Evolutionary conservation across 192 early-diverging fungal species (phyloP).

Genomic region (Coemansia brasiliensis): DNA sequence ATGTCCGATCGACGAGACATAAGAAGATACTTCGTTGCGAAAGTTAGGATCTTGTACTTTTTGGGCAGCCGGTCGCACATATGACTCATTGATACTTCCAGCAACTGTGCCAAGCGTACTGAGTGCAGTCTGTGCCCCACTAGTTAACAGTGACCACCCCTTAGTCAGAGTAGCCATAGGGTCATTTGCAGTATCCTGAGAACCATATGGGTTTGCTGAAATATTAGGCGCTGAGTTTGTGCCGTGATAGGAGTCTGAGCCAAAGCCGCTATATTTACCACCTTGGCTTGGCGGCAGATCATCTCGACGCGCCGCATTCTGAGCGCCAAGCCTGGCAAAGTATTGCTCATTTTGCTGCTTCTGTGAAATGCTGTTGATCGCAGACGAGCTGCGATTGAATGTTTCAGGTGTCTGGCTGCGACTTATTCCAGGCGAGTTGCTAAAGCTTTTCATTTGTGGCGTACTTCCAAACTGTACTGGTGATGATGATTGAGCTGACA

Average conservation of each 20-base stretch:
- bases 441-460: slow-evolving; percentile 55
- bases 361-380: slow-evolving; percentile 31
- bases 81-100: slow-evolving; percentile 62
- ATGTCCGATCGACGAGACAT: slow-evolving; percentile 59
- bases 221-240: slow-evolving; percentile 11
- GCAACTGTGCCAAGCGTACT: slow-evolving; percentile 42
- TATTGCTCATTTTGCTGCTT: slow-evolving; percentile 78
- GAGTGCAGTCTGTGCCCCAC: slow-evolving; percentile 54
- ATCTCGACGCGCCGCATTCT: slow-evolving; percentile 61
- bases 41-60: slow-evolving; percentile 68
- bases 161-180: slow-evolving; percentile 66
- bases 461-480: slow-evolving; percentile 23
- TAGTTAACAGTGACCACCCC: slow-evolving; percentile 65
- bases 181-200: slow-evolving; percentile 66
- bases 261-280: slow-evolving; percentile 75
- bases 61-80: slow-evolving; percentile 64
- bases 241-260: slow-evolving; percentile 37
- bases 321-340: slow-evolving; percentile 65
- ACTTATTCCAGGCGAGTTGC: slow-evolving; percentile 21
- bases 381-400: slow-evolving; percentile 6
- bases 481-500: slow-evolving; percentile 22
- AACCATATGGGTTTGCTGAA: slow-evolving; percentile 16
- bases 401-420: slow-evolving; percentile 35
- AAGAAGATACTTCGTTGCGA: slow-evolving; percentile 60
- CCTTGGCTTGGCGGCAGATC: slow-evolving; percentile 72